Conservation (phyloP, 164 flowering plant species). For the Annona cherimola region DNA sequence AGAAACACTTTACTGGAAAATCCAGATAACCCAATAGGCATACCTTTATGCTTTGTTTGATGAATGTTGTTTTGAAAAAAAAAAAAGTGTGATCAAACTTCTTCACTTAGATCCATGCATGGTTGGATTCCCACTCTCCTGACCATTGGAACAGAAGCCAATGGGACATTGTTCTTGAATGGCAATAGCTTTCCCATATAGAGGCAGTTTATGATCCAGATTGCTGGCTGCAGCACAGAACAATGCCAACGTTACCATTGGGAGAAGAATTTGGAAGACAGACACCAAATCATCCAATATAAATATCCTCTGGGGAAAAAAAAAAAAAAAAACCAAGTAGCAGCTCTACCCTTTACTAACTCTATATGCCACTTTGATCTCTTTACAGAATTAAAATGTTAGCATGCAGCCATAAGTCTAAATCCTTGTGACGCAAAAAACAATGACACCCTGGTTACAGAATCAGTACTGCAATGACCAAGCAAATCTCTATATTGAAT, state of each 20-base stretch:
- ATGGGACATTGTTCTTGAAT: conserved; percentile 19
- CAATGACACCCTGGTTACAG: background rate
- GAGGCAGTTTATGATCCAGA: conserved; percentile 76
- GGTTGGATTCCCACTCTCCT: conserved; percentile 12
- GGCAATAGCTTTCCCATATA: conserved; percentile 57
- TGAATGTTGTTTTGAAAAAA: background rate
- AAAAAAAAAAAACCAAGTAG: background rate
- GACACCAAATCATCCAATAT: background rate
- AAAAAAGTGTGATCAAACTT: conserved; percentile 11
- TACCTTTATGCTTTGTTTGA: background rate
- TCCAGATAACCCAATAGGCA: background rate
- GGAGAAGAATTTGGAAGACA: background rate
- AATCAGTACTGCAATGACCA: background rate
- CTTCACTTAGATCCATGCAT: conserved; percentile 22
- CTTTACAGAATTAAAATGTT: background rate
- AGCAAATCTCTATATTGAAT: background rate
- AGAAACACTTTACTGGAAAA: background rate
- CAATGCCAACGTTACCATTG: background rate
- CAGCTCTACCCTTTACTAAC: background rate
- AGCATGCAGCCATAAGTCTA: background rate
- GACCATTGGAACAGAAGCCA: conserved; percentile 12
- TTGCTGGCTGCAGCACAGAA: conserved; percentile 42
- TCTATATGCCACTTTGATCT: background rate
- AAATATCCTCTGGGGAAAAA: background rate
- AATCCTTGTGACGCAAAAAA: too few species aligned